These are phyloP conservation scores for Xerocomus spinulosus DNA, from an alignment of 768 basidiomycete genomes.

Conservation along the genomic window DNA sequence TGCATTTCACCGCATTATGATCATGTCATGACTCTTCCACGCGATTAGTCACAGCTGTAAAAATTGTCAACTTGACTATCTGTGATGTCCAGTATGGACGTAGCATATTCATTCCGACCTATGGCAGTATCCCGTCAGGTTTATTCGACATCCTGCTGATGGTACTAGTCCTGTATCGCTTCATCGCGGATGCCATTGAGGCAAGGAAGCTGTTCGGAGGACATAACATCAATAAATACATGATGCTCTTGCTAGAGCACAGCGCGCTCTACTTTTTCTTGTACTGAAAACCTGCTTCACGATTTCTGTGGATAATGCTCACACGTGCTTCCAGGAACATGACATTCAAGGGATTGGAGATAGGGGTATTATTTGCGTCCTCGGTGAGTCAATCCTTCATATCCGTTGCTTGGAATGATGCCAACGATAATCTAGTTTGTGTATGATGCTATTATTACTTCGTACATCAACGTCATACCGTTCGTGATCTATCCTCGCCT, in stretches of 20 bases:
- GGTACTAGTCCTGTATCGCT: slow-evolving; percentile 8
- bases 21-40: background rate
- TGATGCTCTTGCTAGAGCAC: slow-evolving; percentile 7
- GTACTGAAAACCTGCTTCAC: background rate
- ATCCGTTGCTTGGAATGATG: background rate
- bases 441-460: background rate
- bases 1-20: background rate
- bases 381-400: background rate
- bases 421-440: background rate
- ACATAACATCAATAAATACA: slow-evolving; percentile 6
- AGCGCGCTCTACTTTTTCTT: slow-evolving; percentile 12
- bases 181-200: slow-evolving; percentile 4
- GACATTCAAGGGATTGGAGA: background rate
- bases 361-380: background rate
- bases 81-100: background rate
- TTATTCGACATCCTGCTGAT: slow-evolving; percentile 8
- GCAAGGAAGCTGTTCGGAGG: background rate
- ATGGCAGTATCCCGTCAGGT: background rate
- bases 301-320: background rate
- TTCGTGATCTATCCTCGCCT: slow-evolving; percentile 8
- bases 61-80: background rate
- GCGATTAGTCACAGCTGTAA: background rate
- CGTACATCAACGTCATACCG: background rate
- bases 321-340: slow-evolving; percentile 1
- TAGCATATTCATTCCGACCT: background rate